A percentile compares a stretch with the other conserved stretches of the same genome.
These are phyloP conservation scores for Dothideomycetidae sp. DNA, from an alignment of 2,329 filamentous ascomycete genomes.

Conservation along the genomic window DNA sequence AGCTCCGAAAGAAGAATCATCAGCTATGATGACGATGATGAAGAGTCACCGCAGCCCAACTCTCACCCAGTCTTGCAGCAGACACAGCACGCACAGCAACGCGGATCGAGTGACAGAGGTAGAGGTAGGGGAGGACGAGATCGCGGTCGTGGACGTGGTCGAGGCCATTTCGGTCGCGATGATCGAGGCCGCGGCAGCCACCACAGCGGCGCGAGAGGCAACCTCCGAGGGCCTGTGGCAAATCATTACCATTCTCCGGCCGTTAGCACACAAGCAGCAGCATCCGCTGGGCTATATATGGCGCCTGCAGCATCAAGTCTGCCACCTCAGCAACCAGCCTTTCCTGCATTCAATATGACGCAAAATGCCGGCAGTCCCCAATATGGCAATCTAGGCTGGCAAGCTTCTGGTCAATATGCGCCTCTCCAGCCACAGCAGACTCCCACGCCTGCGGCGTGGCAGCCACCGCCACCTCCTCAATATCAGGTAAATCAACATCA, in stretches of 20 bases:
- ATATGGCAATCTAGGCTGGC: background rate
- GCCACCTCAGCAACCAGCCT: too few relatives aligned
- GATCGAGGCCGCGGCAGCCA: background rate
- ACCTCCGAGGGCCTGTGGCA: too few relatives aligned
- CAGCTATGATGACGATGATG: conserved; percentile 14
- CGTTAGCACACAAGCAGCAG: too few relatives aligned
- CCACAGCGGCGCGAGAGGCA: background rate
- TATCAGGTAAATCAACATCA: background rate
- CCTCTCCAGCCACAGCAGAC: background rate
- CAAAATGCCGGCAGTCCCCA: background rate
- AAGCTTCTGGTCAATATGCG: background rate
- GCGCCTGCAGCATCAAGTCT: too few relatives aligned
- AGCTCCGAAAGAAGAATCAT: conserved; percentile 11
- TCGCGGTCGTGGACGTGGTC: background rate
- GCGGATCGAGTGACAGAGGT: background rate
- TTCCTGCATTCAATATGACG: background rate
- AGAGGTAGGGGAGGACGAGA: background rate
- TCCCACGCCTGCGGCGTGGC: background rate
- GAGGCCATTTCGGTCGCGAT: background rate
- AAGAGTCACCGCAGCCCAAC: conserved; percentile 9
- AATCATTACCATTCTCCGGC: too few relatives aligned
- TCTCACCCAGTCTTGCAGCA: conserved; percentile 3
- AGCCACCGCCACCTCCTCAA: background rate
- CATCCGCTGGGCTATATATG: too few relatives aligned
- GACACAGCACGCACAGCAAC: background rate